Percentiles rank a stretch among this genome's conserved stretches.
phyloP scores from a whole-genome alignment of 2,329 filamentous ascomycete species.

The Hypocrella siamensis region DNA sequence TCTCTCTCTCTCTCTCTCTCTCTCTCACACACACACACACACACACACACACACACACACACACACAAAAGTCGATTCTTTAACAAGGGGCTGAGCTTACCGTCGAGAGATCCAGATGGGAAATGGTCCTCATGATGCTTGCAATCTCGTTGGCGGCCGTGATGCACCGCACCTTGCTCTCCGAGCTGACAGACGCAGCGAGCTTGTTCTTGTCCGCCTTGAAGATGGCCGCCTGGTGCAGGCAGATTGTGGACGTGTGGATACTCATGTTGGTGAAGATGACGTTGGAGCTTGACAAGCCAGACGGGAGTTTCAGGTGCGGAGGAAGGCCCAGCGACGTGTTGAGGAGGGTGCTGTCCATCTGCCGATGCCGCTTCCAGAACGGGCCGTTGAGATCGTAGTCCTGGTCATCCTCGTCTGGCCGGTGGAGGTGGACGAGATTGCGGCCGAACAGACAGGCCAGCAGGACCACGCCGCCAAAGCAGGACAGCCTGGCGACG shows the following conservation, averaged over 20 bases:
- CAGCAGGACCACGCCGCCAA: conserved; percentile 69
- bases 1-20: background rate
- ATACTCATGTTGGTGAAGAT: conserved; percentile 96
- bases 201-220: conserved; percentile 85
- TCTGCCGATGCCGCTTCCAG: conserved; percentile 80
- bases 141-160: conserved; percentile 88
- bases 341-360: conserved; percentile 84
- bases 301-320: conserved; percentile 62
- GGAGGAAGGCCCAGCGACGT: conserved; percentile 71
- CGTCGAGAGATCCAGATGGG: conserved; percentile 68
- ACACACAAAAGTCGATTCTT: too few species aligned
- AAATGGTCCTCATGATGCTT: conserved; percentile 88
- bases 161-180: conserved; percentile 87
- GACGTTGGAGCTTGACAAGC: conserved; percentile 64
- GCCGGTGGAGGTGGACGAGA: conserved; percentile 77
- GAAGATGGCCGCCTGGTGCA: conserved; percentile 97
- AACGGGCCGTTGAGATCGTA: conserved; percentile 84
- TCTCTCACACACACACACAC: too few species aligned
- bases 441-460: conserved; percentile 87
- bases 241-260: conserved; percentile 86
- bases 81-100: conserved; percentile 34
- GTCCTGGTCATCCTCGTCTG: conserved; percentile 65
- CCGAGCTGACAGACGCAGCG: conserved; percentile 59
- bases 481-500: conserved; percentile 58
- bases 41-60: too few species aligned